Conservation (phyloP, 129 eudicot species). For the Tagetes patula region DNA sequence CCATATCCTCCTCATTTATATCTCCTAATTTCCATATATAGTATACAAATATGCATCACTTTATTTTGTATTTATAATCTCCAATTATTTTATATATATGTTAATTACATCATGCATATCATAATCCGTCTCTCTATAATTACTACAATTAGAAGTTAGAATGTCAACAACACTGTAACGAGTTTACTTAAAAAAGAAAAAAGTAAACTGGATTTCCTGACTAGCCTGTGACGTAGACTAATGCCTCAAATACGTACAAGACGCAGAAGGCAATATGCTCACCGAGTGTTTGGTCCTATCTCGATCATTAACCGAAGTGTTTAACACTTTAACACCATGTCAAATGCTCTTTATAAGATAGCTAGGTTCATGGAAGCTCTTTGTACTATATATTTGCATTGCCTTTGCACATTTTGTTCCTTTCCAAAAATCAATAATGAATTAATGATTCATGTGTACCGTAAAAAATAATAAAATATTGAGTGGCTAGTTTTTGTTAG, state of each 20-base stretch:
- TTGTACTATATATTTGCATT: slow-evolving; percentile 14
- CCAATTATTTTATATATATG: background rate
- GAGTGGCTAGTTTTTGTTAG: background rate
- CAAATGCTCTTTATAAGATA: too few species aligned
- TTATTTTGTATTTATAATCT: background rate
- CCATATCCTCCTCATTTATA: slow-evolving; percentile 7
- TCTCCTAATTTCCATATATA: background rate
- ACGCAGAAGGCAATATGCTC: too few species aligned
- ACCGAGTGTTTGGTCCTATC: too few species aligned
- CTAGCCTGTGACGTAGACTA: too few species aligned
- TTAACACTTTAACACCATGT: too few species aligned
- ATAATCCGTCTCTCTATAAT: background rate
- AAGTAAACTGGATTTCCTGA: too few species aligned
- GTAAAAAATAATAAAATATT: too few species aligned
- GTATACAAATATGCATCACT: background rate
- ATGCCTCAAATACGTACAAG: too few species aligned
- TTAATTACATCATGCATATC: background rate
- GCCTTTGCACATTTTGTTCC: slow-evolving; percentile 3
- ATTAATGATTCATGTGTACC: background rate
- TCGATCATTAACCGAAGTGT: too few species aligned
- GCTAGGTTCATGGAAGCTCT: background rate
- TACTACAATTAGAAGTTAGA: too few species aligned
- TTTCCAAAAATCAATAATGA: background rate
- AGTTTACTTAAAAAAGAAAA: too few species aligned
- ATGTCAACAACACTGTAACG: too few species aligned